Evolutionary conservation across 208 protist genomes (phyloP), one percentile per base, ranked within the genome.

Genomic region (Wallacemonas sp.): DNA sequence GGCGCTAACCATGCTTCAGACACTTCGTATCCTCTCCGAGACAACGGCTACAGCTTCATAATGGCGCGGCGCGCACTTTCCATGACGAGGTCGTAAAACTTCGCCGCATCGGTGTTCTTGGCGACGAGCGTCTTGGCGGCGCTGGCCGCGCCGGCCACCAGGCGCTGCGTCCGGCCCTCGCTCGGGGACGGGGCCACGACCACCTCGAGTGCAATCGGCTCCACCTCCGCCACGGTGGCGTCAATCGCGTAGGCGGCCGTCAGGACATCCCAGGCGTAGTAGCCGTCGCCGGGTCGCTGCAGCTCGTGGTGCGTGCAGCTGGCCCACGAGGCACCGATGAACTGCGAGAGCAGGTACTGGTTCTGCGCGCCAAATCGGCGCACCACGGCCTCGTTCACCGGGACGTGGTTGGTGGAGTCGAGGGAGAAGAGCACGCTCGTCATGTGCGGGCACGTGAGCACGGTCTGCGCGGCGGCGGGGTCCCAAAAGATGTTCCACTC

Each of bases 401-500:
- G 89, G 33, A 97, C 91, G 38, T 76, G 42, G 67, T 97, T 97
- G 14, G 89, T 97, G 1, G 85, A 77, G 76, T 94, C 87, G 23
- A 97, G 81, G 2, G 91, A 87, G 65, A 97, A 94, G 36, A 97
- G 50, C n/a, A 91, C 63, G 22, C 23, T 81, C 16, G 67, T 49
- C 38, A 94, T 41, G 18, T 72, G 57, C 2, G 82, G 80, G 66
- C 78, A 89, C 11, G 36, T 69, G 5, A 97, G 59, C n/a, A 94
- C 89, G 32, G 61, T 79, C 66, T 89, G 74, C 3, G 91, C 91
- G 3, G 89, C 79, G 26, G 72, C 46, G 3, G 89, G 81, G 75
- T 97, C 91, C 87, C 91, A 97, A 52, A 87, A 97, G 68, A 97
- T 89, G 57, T 94, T 97, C 91, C 89, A 97, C 77, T 97, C 89